Conservation (phyloP, 2,329 filamentous ascomycete genomes). For the Akanthomyces muscarius region DNA sequence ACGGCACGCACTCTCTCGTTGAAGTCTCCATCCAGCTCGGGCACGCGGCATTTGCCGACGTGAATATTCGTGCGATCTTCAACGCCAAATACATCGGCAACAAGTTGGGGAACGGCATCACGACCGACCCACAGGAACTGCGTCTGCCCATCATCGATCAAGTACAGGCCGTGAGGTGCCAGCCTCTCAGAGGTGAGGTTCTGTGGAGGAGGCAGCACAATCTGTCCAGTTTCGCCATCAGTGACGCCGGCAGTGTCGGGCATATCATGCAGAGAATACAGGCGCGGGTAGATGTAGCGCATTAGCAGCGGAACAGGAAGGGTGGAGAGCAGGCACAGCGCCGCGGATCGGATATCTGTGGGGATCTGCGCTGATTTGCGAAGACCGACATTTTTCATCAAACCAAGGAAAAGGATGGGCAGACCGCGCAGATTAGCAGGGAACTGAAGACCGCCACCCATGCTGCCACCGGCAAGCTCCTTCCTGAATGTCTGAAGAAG, state of each 20-base stretch:
- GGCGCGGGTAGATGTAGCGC: constrained; percentile 83
- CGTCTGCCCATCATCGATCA: constrained; percentile 95
- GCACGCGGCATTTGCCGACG: constrained; percentile 84
- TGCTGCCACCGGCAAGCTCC: constrained; percentile 91
- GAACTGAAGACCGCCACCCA: constrained; percentile 92
- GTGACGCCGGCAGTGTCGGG: constrained; percentile 86
- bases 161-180: constrained; percentile 84
- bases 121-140: constrained; percentile 97
- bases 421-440: constrained; percentile 86
- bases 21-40: constrained; percentile 91
- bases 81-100: constrained; percentile 86
- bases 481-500: constrained; percentile 94
- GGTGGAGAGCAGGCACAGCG: constrained; percentile 90
- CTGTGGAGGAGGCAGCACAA: constrained; percentile 75
- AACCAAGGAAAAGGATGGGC: constrained; percentile 82
- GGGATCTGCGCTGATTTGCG: constrained; percentile 92
- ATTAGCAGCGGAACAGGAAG: constrained; percentile 84
- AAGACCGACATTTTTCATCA: constrained; percentile 95
- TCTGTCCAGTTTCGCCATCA: constrained; percentile 81
- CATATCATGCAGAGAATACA: constrained; percentile 94
- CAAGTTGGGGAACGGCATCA: constrained; percentile 84
- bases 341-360: constrained; percentile 87
- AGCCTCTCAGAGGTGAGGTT: constrained; percentile 88
- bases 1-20: constrained; percentile 90
- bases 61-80: constrained; percentile 78